Conservation (phyloP, 331 rosid species). For the Acacia concinna region DNA sequence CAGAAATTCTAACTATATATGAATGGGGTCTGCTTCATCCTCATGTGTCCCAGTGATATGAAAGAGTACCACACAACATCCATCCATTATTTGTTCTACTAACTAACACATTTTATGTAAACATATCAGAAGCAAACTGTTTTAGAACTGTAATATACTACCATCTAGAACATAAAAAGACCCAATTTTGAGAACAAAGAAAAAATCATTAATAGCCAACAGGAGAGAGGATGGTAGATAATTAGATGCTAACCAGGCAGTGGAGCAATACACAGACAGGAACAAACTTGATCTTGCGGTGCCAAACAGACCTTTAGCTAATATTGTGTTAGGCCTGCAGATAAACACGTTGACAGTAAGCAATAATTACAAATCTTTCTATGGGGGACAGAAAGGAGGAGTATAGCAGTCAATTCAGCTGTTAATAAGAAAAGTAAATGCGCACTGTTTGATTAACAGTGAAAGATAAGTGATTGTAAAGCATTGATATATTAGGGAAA, state of each 20-base stretch:
- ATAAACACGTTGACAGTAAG: constrained; percentile 25
- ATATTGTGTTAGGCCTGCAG: constrained; percentile 70
- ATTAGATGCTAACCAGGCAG: constrained; percentile 57
- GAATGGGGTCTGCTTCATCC: background rate
- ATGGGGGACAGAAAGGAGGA: background rate
- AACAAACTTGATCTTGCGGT: constrained; percentile 79
- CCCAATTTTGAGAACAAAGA: background rate
- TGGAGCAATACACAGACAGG: constrained; percentile 62
- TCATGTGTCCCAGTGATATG: background rate
- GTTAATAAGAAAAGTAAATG: constrained; percentile 4
- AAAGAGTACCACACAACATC: background rate
- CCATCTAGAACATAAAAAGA: constrained; percentile 12
- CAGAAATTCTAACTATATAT: background rate
- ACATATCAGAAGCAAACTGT: constrained; percentile 1
- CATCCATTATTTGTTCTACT: background rate
- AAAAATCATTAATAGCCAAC: constrained; percentile 1
- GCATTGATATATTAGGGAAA: background rate
- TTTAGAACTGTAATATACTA: constrained; percentile 4
- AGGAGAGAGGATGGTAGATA: constrained; percentile 5
- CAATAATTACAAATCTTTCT: constrained; percentile 6
- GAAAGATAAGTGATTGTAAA: background rate
- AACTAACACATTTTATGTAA: background rate
- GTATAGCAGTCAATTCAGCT: background rate
- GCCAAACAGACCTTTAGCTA: constrained; percentile 71
- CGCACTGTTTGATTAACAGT: background rate